Evolutionary conservation across 2,329 filamentous ascomycete genomes (phyloP), one percentile per base, ranked within the genome.

Genomic region (Trichoderma semiorbis): DNA sequence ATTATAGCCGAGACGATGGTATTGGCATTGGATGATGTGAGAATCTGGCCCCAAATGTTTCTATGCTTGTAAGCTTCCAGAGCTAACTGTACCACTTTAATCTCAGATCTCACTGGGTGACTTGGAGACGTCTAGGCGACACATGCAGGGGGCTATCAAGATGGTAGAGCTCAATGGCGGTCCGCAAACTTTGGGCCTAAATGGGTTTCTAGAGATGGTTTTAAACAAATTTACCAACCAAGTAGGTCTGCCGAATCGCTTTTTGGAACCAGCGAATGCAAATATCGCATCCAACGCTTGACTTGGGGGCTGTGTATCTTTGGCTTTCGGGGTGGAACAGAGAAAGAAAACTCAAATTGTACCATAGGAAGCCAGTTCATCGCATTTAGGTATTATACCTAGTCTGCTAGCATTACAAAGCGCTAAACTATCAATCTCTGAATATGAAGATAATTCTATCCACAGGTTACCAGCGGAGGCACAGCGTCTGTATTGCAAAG

Each of bases 51-150:
- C 1, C 1, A 21, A 7, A 1, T 21, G 5, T 11, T 50, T 21
- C 8, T 47, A n/a, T 2, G 18, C 1, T n/a, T 1, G 18, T 18
- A 5, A 5, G 5, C 0, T 47, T 47, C 1, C 39, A n/a, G 7
- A 12, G 10, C n/a, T 50, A 21, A 50, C 43, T 50, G 5, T 50
- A 21, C 0, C 0, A 2, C 8, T 12, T 47, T 3, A n/a, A 47
- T n/a, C 3, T 3, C 1, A 50, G 43, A 50, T 50, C 3, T 50
- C 43, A 1, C n/a, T 50, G 5, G 43, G 43, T 3, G n/a, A 50
- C 43, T 50, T 50, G 8, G 43, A 50, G 43, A 50, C 43, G 43
- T 50, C 43, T 50, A 50, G 43, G 43, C 10, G 43, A 12, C 43
- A 50, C n/a, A 50, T 50, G 43, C 18, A 50, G 2, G 43, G 43